Conservation (phyloP, 169 alveolate genomes). For the Plasmodium inui region DNA sequence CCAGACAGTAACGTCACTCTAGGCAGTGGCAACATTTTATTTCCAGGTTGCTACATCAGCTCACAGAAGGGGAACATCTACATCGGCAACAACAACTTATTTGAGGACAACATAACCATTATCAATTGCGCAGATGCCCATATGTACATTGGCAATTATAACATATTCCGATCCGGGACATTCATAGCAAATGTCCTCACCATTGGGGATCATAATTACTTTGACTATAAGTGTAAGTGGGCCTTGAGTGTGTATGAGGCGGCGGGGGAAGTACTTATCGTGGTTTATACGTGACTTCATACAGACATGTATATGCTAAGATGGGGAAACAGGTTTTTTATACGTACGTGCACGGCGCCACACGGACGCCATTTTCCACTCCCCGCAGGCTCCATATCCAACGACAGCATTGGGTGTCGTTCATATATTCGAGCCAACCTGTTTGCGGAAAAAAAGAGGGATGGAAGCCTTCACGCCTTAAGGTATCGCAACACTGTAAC, state of each 20-base stretch:
- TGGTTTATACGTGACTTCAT: neutral
- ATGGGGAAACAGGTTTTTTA: neutral
- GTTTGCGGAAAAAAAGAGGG: neutral
- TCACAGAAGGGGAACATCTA: slow-evolving; percentile 7
- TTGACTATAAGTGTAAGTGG: slow-evolving; percentile 47
- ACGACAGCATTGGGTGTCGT: slow-evolving; percentile 8
- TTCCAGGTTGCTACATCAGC: slow-evolving; percentile 32
- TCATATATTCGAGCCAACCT: slow-evolving; percentile 30
- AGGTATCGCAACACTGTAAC: slow-evolving; percentile 3
- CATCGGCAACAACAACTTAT: slow-evolving; percentile 43
- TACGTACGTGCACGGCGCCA: neutral
- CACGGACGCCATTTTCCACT: neutral
- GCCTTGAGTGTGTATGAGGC: neutral
- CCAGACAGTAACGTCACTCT: slow-evolving; percentile 11
- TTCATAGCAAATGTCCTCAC: slow-evolving; percentile 12
- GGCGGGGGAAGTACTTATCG: neutral
- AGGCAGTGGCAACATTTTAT: slow-evolving; percentile 57
- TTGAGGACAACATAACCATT: slow-evolving; percentile 58
- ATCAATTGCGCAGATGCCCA: slow-evolving; percentile 30
- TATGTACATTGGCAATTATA: slow-evolving; percentile 64
- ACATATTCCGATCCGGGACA: slow-evolving; percentile 65
- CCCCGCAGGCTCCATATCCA: slow-evolving; percentile 17
- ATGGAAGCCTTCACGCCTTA: neutral
- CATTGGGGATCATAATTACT: slow-evolving; percentile 48
- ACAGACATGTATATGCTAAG: neutral